A percentile compares a stretch with the other conserved stretches of the same genome.
These are phyloP conservation scores for Mortierella sp. DNA, from an alignment of 371 early-diverging fungal species.

Conservation along the genomic window DNA sequence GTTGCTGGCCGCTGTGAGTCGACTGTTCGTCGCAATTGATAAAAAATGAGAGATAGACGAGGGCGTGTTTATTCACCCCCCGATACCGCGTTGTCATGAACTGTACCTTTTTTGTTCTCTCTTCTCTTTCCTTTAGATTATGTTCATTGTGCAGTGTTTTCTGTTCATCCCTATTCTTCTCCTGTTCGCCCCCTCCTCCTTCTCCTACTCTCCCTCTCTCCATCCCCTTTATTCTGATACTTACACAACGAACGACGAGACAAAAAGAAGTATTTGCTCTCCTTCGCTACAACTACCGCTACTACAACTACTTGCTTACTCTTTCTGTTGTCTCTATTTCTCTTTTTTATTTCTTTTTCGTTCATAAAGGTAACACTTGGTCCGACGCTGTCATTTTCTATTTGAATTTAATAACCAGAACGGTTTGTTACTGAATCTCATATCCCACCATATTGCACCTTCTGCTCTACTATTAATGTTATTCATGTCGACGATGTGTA, in stretches of 20 bases:
- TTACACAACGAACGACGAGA: not conserved
- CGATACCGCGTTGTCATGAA: not conserved
- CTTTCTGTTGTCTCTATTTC: not conserved
- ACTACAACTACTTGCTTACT: not conserved
- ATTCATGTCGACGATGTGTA: too few relatives aligned
- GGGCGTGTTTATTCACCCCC: not conserved
- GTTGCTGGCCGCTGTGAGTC: not conserved
- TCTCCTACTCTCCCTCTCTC: too few relatives aligned
- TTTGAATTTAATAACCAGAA: not conserved
- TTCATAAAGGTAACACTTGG: not conserved
- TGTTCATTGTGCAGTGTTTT: not conserved
- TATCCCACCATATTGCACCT: too few relatives aligned
- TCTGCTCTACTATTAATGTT: too few relatives aligned
- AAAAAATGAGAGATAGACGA: not conserved
- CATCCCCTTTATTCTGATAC: conserved; percentile 1
- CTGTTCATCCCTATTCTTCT: not conserved
- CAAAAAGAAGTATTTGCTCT: not conserved
- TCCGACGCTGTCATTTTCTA: not conserved
- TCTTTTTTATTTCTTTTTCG: not conserved
- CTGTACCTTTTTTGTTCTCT: not conserved
- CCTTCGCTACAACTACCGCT: too few relatives aligned
- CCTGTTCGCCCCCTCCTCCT: not conserved
- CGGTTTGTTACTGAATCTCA: too few relatives aligned
- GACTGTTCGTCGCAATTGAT: not conserved
- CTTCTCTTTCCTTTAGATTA: not conserved